Evolutionary conservation across 257 asterid species (phyloP).

Genomic region (Verbascum thapsus): DNA sequence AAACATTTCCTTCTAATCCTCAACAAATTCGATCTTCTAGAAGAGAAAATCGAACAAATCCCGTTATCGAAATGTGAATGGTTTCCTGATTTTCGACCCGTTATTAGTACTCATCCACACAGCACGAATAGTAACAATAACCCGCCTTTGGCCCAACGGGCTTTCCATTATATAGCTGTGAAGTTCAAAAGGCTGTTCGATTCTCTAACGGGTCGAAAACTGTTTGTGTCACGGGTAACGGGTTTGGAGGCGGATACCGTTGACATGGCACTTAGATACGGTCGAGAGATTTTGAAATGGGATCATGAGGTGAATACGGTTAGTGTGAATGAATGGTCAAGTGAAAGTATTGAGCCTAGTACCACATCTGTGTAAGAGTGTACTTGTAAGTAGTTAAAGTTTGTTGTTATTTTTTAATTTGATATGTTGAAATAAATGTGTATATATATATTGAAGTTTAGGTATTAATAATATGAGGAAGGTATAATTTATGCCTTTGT

Average conservation of each 20-base stretch:
- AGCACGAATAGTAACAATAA: constrained; percentile 41
- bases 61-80: constrained; percentile 79
- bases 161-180: constrained; percentile 73
- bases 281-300: constrained; percentile 79
- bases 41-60: constrained; percentile 54
- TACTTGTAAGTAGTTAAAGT: neutral
- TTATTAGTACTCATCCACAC: constrained; percentile 49
- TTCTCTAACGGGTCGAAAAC: constrained; percentile 50
- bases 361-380: constrained; percentile 47
- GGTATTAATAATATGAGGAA: neutral
- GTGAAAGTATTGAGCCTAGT: constrained; percentile 67
- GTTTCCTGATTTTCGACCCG: constrained; percentile 78
- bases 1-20: constrained; percentile 73
- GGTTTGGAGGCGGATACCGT: constrained; percentile 74
- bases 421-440: neutral
- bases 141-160: constrained; percentile 62
- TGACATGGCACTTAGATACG: constrained; percentile 60
- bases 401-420: neutral
- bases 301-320: constrained; percentile 46
- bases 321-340: constrained; percentile 48
- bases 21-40: constrained; percentile 79
- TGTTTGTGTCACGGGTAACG: constrained; percentile 65
- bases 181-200: constrained; percentile 66
- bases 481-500: constrained; percentile 19
- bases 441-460: constrained; percentile 23